Evolutionary conservation across 129 eudicot genomes (phyloP).

Genomic region (Arctium minus): DNA sequence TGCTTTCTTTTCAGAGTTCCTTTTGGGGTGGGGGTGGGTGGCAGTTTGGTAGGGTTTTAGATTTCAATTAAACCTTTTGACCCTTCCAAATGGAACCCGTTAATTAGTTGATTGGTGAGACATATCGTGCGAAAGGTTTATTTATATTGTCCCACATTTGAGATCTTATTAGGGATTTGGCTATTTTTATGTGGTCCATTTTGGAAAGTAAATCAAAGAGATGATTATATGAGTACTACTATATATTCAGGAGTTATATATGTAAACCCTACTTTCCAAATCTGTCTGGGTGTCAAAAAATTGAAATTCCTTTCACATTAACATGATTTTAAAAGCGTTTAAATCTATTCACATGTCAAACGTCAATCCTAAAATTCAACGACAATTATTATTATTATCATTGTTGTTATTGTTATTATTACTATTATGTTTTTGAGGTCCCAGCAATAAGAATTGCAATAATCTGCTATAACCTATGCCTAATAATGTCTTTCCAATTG

Average conservation of each 20-base stretch:
- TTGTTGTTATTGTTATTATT: not conserved
- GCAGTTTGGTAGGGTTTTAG: slow-evolving; percentile 5
- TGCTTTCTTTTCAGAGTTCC: slow-evolving; percentile 10
- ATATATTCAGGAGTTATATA: not conserved
- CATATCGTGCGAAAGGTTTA: not conserved
- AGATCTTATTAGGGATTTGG: slow-evolving; percentile 3
- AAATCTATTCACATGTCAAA: slow-evolving; percentile 15
- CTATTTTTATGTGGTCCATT: slow-evolving; percentile 11
- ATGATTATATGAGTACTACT: not conserved
- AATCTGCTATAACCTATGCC: slow-evolving; percentile 14
- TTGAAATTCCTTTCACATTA: slow-evolving; percentile 25
- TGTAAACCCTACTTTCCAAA: not conserved
- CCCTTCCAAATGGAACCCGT: slow-evolving; percentile 2
- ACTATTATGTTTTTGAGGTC: slow-evolving; percentile 9
- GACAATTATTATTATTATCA: not conserved
- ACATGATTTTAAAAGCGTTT: not conserved
- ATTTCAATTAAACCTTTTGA: not conserved
- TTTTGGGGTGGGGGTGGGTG: slow-evolving; percentile 5
- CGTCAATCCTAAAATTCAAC: slow-evolving; percentile 11
- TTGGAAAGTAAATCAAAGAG: not conserved
- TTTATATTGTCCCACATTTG: slow-evolving; percentile 16
- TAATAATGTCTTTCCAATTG: slow-evolving; percentile 10
- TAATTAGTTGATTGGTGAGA: slow-evolving; percentile 2
- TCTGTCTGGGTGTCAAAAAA: not conserved
- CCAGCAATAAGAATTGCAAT: slow-evolving; percentile 8